Percentiles rank a stretch among this genome's conserved stretches.
phyloP scores from a whole-genome alignment of 306 rosid species.

The Cucumis sativus region DNA sequence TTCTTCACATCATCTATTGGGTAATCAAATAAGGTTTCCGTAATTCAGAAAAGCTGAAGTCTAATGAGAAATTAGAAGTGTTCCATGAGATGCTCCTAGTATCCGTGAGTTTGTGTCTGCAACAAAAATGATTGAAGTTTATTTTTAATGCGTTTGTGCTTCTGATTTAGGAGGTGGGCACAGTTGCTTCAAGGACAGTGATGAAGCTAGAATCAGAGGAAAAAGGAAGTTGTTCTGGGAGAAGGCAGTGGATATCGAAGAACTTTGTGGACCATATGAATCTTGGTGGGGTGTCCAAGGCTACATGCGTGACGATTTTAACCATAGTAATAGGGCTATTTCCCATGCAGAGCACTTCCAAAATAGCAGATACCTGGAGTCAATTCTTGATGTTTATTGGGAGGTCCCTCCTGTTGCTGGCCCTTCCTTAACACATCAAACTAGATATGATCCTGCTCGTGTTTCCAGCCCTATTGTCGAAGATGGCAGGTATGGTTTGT shows the following conservation, averaged over 20 bases:
- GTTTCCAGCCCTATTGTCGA: slow-evolving; percentile 63
- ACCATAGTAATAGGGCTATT: slow-evolving; percentile 62
- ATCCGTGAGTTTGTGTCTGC: not conserved
- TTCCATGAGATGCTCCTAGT: not conserved
- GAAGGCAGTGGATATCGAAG: slow-evolving; percentile 69
- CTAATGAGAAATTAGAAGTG: not conserved
- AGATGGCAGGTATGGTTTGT: slow-evolving; percentile 85
- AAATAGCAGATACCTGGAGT: slow-evolving; percentile 75
- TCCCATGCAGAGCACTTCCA: slow-evolving; percentile 60
- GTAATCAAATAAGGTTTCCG: not conserved
- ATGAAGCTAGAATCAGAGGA: slow-evolving; percentile 83
- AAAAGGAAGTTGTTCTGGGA: slow-evolving; percentile 82
- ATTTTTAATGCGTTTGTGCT: slow-evolving; percentile 1
- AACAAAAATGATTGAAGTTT: not conserved
- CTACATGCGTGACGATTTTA: slow-evolving; percentile 74
- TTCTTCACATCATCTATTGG: not conserved
- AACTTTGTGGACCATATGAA: slow-evolving; percentile 88
- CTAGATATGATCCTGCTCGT: slow-evolving; percentile 96
- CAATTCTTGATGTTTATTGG: slow-evolving; percentile 93
- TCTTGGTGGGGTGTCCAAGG: slow-evolving; percentile 99
- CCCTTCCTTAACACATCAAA: slow-evolving; percentile 96
- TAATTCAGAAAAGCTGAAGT: not conserved
- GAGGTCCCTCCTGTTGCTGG: slow-evolving; percentile 98
- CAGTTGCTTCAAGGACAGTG: slow-evolving; percentile 91
- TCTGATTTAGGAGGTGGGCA: slow-evolving; percentile 83